Conservation (phyloP, 2,329 filamentous ascomycete genomes). For the Lasiodiplodia sp. region DNA sequence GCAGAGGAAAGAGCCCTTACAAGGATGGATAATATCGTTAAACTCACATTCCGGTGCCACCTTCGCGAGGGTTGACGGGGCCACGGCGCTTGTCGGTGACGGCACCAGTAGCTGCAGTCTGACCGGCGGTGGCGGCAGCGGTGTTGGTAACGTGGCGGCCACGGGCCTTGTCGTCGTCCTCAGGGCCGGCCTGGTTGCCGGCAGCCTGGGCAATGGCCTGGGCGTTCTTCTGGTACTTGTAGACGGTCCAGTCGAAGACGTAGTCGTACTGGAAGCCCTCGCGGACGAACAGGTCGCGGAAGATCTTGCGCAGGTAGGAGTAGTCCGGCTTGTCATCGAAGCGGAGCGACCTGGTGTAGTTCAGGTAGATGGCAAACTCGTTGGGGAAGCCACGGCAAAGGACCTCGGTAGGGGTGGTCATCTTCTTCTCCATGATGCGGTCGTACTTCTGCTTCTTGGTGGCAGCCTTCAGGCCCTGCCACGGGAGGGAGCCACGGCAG, state of each 20-base stretch:
- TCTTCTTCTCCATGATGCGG: slow-evolving; percentile 99
- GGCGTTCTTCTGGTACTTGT: slow-evolving; percentile 99
- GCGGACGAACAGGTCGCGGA: slow-evolving; percentile 98
- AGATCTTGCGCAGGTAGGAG: slow-evolving; percentile 99
- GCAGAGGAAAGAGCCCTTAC: slow-evolving; percentile 89
- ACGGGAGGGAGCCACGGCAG: slow-evolving; percentile 97
- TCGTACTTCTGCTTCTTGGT: slow-evolving; percentile 99
- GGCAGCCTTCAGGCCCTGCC: slow-evolving; percentile 98
- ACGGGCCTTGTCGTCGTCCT: slow-evolving; percentile 79
- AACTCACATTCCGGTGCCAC: slow-evolving; percentile 98
- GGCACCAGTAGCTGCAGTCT: slow-evolving; percentile 63
- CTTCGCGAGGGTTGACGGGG: slow-evolving; percentile 79
- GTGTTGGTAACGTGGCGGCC: slow-evolving; percentile 63
- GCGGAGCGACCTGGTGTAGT: slow-evolving; percentile 97
- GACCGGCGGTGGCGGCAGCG: slow-evolving; percentile 69
- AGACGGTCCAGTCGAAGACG: slow-evolving; percentile 99
- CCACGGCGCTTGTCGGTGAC: slow-evolving; percentile 72
- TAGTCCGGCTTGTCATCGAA: slow-evolving; percentile 99
- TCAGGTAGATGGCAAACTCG: slow-evolving; percentile 99
- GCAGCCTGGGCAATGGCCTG: slow-evolving; percentile 89
- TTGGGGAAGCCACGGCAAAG: slow-evolving; percentile 99
- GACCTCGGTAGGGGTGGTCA: slow-evolving; percentile 98
- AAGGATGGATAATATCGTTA: slow-evolving; percentile 73
- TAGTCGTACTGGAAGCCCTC: slow-evolving; percentile 99
- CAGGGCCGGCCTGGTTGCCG: slow-evolving; percentile 68